phyloP scores from a whole-genome alignment of 2,329 filamentous ascomycete genomes.

The Neonectria coccinea region DNA sequence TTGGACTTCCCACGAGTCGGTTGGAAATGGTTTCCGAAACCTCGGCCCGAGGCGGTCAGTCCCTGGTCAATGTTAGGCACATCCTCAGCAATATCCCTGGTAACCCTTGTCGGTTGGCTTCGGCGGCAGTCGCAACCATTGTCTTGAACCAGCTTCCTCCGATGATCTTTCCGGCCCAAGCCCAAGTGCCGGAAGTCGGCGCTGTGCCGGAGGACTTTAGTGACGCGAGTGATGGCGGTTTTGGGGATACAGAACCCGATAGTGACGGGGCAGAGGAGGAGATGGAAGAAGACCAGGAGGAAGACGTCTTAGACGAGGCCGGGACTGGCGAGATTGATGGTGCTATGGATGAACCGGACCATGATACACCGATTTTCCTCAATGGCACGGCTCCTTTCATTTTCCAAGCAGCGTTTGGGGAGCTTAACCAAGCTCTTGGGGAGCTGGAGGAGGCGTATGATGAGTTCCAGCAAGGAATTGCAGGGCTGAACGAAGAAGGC shows the following conservation, averaged over 20 bases:
- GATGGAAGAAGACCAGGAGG: constrained; percentile 32
- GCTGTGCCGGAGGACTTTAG: constrained; percentile 29
- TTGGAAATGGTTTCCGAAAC: constrained; percentile 35
- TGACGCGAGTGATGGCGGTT: constrained; percentile 31
- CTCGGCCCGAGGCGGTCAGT: constrained; percentile 29
- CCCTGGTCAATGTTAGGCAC: constrained; percentile 45
- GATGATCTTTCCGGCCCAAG: constrained; percentile 25
- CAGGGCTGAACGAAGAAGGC: neutral
- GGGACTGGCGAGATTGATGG: constrained; percentile 31
- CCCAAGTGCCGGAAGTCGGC: constrained; percentile 22
- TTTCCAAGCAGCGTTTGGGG: constrained; percentile 4
- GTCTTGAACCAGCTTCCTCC: constrained; percentile 30
- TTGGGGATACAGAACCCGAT: constrained; percentile 37
- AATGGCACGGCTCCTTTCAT: neutral
- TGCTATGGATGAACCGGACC: constrained; percentile 33
- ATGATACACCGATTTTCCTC: neutral
- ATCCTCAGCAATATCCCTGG: constrained; percentile 45
- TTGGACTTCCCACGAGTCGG: constrained; percentile 44
- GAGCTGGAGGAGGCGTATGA: neutral
- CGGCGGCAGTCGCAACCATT: constrained; percentile 9
- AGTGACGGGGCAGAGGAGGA: constrained; percentile 36
- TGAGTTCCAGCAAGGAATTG: constrained; percentile 1
- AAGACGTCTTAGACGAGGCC: constrained; percentile 31
- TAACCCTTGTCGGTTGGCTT: constrained; percentile 46
- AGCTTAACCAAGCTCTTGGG: constrained; percentile 1